Base-by-base conservation (phyloP, 805 yeast genomes). In the Nakazawaea siamensis region DNA sequence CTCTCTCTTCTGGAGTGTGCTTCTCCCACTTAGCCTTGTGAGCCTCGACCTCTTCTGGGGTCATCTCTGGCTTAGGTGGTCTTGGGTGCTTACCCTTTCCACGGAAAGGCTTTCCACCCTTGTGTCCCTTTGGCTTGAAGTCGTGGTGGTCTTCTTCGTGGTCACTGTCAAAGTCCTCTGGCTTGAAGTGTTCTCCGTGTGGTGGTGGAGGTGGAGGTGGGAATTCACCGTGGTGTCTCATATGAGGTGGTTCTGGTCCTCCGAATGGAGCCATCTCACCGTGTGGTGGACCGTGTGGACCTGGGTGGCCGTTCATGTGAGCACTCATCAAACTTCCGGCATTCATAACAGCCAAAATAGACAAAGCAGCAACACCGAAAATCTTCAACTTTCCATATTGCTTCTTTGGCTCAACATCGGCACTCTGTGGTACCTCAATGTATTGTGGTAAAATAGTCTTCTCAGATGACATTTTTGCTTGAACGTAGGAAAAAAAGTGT, bases 391-490 rank as follows among this genome's bases (percentile, higher is more conserved):
- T 34, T 28, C 13, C 28, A 18, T 12, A 10, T 16, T 18, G 12
- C 11, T 20, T 18, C n/a, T 15, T 18, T n/a, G 17, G 19, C 4
- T 23, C 10, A 14, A 6, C 26, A 8, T 7, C 10, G 12, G 24
- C 23, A 2, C 15, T 10, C 15, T 24, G 27, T 16, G 40, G 26
- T 11, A 31, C 18, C 16, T 27, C 36, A 20, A 28, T 16, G 16
- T 37, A 37, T 24, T 37, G 35, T 18, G 36, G 35, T 32, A 32
- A 32, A 24, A 32, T 24, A n/a, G 29, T 15, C 26, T 24, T 32
- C 29, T 36, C 29, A 14, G 27, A 30, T 28, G 40, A 32, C 40
- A 37, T 37, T 12, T 21, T 36, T n/a, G 18, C 13, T n/a, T n/a
- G n/a, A n/a, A n/a, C n/a, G n/a, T n/a, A n/a, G n/a, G n/a, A n/a